These are phyloP conservation scores for Lactarius akahatsu DNA, from an alignment of 768 basidiomycete genomes.

Conservation along the genomic window DNA sequence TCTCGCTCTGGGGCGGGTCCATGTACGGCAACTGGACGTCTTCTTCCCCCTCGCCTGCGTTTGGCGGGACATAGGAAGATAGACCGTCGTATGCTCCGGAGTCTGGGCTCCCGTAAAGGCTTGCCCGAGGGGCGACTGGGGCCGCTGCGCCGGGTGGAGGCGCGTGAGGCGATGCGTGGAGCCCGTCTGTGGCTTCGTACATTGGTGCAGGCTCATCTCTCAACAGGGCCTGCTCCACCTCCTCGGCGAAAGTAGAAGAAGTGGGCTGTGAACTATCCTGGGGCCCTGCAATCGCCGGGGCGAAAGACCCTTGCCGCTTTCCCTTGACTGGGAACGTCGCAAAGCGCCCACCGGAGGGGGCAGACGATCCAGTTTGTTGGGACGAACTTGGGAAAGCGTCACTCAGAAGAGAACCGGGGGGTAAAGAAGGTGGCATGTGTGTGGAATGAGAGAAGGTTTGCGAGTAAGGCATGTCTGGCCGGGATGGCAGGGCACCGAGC, in stretches of 20 bases:
- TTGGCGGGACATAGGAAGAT: constrained; percentile 20
- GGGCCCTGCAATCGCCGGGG: constrained; percentile 12
- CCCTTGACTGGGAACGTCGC: constrained; percentile 64
- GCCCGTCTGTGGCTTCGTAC: constrained; percentile 39
- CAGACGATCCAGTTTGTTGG: constrained; percentile 10
- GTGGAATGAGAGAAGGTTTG: constrained; percentile 1
- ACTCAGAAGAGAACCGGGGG: neutral
- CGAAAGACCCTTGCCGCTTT: constrained; percentile 31
- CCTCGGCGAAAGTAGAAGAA: constrained; percentile 20
- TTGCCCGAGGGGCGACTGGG: constrained; percentile 29
- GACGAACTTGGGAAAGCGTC: neutral
- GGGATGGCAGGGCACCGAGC: constrained; percentile 8
- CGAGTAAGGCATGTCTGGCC: neutral
- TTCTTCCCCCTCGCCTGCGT: constrained; percentile 29
- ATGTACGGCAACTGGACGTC: constrained; percentile 36
- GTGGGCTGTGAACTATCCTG: constrained; percentile 17
- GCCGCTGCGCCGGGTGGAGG: constrained; percentile 47
- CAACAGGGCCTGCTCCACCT: constrained; percentile 1
- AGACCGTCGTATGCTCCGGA: constrained; percentile 7
- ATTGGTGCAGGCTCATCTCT: constrained; percentile 39
- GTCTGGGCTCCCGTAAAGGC: constrained; percentile 14
- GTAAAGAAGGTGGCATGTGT: neutral
- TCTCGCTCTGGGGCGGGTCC: constrained; percentile 20
- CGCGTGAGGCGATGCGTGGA: constrained; percentile 40
- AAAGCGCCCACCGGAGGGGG: constrained; percentile 50